Conservation (phyloP, 2,329 filamentous ascomycete genomes). For the Aspergillus viridinutans region DNA sequence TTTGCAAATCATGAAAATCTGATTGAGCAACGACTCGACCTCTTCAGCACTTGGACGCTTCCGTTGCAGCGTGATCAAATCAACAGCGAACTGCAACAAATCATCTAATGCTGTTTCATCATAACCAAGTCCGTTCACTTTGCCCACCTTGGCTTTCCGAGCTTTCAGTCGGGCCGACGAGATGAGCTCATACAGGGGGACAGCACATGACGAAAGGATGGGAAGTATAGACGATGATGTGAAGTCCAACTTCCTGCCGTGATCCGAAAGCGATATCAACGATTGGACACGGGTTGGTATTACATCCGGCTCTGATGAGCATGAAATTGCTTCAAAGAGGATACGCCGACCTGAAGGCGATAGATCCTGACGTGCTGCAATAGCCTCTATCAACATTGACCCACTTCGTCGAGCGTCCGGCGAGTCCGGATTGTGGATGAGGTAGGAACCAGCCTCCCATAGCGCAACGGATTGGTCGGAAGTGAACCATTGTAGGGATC, state of each 20-base stretch:
- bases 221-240: slow-evolving; percentile 35
- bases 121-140: slow-evolving; percentile 26
- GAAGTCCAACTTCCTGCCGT: slow-evolving; percentile 42
- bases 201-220: slow-evolving; percentile 37
- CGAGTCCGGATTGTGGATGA: slow-evolving; percentile 33
- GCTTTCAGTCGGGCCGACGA: slow-evolving; percentile 34
- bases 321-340: slow-evolving; percentile 35
- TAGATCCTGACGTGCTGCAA: slow-evolving; percentile 38
- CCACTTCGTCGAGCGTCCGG: slow-evolving; percentile 34
- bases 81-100: slow-evolving; percentile 40
- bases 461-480: slow-evolving; percentile 38
- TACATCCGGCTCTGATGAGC: slow-evolving; percentile 31
- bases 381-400: slow-evolving; percentile 33
- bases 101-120: slow-evolving; percentile 36
- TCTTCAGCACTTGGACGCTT: slow-evolving; percentile 33
- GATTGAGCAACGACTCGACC: slow-evolving; percentile 32
- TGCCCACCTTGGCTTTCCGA: slow-evolving; percentile 32
- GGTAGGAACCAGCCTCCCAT: slow-evolving; percentile 38
- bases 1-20: slow-evolving; percentile 38
- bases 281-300: slow-evolving; percentile 37
- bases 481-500: slow-evolving; percentile 31
- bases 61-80: slow-evolving; percentile 41
- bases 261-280: slow-evolving; percentile 39
- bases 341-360: slow-evolving; percentile 30
- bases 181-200: slow-evolving; percentile 36